Percentiles rank a stretch among this genome's conserved stretches.
phyloP scores from a whole-genome alignment of 2,329 filamentous ascomycete species.

The Periconia sp. region DNA sequence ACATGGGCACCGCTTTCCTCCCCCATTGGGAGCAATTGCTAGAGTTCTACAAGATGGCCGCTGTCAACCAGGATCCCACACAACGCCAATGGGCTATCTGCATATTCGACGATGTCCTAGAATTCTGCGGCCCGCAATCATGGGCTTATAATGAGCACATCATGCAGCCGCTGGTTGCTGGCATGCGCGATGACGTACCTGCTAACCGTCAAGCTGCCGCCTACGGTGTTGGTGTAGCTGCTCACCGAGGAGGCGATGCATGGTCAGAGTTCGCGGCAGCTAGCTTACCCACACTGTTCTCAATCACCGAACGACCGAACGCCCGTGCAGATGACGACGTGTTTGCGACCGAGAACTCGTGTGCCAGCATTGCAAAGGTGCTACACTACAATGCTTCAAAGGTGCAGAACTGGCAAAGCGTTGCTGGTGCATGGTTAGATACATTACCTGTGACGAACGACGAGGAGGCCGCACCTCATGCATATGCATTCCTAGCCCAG shows the following conservation, averaged over 20 bases:
- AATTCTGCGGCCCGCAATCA: constrained; percentile 91
- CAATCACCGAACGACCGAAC: constrained; percentile 79
- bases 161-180: constrained; percentile 82
- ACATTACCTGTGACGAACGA: constrained; percentile 93
- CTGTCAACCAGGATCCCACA: constrained; percentile 80
- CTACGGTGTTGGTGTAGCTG: constrained; percentile 94
- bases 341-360: constrained; percentile 97
- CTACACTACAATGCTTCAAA: constrained; percentile 84
- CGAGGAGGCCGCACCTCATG: constrained; percentile 95
- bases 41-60: constrained; percentile 83
- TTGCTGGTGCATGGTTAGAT: constrained; percentile 85
- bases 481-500: constrained; percentile 89
- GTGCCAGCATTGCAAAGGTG: constrained; percentile 95
- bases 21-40: constrained; percentile 87
- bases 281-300: constrained; percentile 81
- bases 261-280: constrained; percentile 89
- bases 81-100: constrained; percentile 99
- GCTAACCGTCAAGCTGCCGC: constrained; percentile 95
- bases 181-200: constrained; percentile 83
- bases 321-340: constrained; percentile 90
- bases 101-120: constrained; percentile 97
- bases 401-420: constrained; percentile 75
- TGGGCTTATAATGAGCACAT: constrained; percentile 88
- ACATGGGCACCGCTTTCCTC: constrained; percentile 85
- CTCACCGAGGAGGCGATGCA: constrained; percentile 83